Base-by-base conservation (phyloP, 257 asterid genomes). In the Leonotis leonurus region DNA sequence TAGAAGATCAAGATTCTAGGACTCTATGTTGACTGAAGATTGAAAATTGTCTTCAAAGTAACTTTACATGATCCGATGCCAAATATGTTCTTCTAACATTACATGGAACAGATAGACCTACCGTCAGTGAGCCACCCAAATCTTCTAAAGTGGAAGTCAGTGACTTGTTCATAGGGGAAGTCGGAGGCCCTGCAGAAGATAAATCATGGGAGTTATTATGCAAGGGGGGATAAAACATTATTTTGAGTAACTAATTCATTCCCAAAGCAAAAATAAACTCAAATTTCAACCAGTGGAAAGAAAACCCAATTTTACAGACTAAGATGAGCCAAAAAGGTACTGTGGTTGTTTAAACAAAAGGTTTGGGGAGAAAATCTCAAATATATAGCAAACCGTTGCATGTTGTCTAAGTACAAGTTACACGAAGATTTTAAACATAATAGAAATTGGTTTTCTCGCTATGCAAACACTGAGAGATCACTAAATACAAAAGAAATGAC, bases 41-140 rank as follows among this genome's bases (percentile, higher is more conserved):
- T n/a, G n/a, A n/a, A n/a, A n/a, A n/a, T n/a, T n/a, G n/a, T n/a
- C n/a, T n/a, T n/a, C n/a, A n/a, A n/a, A n/a, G n/a, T n/a, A n/a
- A n/a, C n/a, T n/a, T n/a, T n/a, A n/a, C 50, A 45, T 21, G 21
- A 29, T 58, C 14, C 25, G 21, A 52, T 30, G n/a, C 10, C 35
- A 40, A 27, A 37, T 29, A 58, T 41, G 32, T 22, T 16, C 29
- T 2, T 35, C n/a, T 18, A 57, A n/a, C 29, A 54, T 18, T 5
- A 58, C 56, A 67, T 17, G 51, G 72, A 56, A 52, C 53, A 60
- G 18, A 14, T 48, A 59, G 37, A 56, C 65, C 33, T 76, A 83
- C 99, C 84, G 72, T 71, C 48, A 85, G 67, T 12, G 99, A 85
- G 77, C 74, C 80, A 27, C 85, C 75, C 83, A 89, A 77, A 78